Evolutionary conservation across 75 land plant species (phyloP), one percentile per base, ranked within the genome.

Genomic region (Ceratopteris richardii): DNA sequence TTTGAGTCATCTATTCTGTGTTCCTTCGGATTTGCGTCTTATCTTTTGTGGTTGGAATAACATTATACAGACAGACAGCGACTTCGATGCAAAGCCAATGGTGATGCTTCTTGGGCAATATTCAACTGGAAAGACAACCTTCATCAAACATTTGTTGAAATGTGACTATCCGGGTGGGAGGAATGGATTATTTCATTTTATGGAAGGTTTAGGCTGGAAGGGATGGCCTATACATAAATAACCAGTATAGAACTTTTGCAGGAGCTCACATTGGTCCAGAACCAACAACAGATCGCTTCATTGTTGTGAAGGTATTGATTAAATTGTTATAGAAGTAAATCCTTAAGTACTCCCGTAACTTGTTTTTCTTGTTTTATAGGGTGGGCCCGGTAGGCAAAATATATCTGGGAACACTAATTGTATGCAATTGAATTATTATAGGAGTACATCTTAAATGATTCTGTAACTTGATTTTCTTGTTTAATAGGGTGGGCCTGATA

Each of bases 241-340:
- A 5, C 27, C 18, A 14, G 54, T 33, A 5, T 17, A 7, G 9
- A 13, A 6, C 3, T 5, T 20, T 21, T 51, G 28, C 64, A 88
- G 98, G 98, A 28, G 82, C 98, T 30, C 98, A 93, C 63, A 93
- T 93, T 80, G 98, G 98, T 66, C 98, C 98, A 37, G 98, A 93
- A 70, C 98, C 98, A 29, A 93, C 98, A 37, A 93, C 98, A 31
- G 98, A 93, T 63, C 80, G 95, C 58, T 93, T 93, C 74, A 84
- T 93, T 61, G 90, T 85, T 72, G 98, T 93, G 25, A 93, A 85
- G 98, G 98, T 93, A 78, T 48, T 11, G 11, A 4, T 13, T 18
- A 48, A 19, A 18, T 18, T 18, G 20, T 48, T 48, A 9, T 4
- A 48, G 18, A 48, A 18, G 20, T 48, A 19, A 18, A 48, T 48